These are phyloP conservation scores for Fusarium clavum DNA, from an alignment of 2,329 filamentous ascomycete genomes.

Conservation along the genomic window DNA sequence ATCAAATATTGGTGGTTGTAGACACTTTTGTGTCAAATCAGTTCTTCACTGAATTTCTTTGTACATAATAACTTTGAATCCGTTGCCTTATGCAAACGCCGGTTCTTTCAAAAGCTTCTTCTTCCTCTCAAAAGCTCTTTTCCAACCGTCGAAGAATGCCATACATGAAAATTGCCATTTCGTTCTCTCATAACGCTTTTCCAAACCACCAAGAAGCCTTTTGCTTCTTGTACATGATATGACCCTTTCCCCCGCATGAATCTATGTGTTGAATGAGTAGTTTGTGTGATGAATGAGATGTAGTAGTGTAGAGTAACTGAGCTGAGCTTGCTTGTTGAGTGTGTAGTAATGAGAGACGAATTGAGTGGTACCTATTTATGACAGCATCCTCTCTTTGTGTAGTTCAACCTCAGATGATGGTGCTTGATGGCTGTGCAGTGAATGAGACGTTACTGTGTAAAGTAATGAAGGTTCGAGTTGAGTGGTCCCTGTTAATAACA, in stretches of 20 bases:
- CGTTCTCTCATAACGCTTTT: neutral
- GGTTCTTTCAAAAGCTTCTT: neutral
- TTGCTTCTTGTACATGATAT: neutral
- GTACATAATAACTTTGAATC: neutral
- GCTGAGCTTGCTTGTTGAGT: neutral
- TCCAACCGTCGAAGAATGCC: neutral
- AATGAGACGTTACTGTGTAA: too few relatives aligned
- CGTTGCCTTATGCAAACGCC: neutral
- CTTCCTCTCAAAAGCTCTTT: neutral
- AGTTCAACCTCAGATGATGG: too few relatives aligned
- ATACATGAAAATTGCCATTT: too few relatives aligned
- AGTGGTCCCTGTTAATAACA: neutral
- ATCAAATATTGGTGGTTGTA: neutral
- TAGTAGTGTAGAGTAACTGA: neutral
- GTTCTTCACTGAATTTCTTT: neutral
- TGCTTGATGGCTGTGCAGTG: too few relatives aligned
- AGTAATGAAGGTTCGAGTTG: neutral
- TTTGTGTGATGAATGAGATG: neutral
- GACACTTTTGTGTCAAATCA: neutral
- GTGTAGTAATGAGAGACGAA: neutral
- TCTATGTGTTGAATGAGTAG: neutral
- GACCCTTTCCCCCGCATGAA: neutral
- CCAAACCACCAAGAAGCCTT: neutral
- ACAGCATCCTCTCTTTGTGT: neutral
- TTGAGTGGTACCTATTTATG: neutral